Evolutionary conservation across 164 flowering plant species (phyloP).

Genomic region (Buxus sempervirens): DNA sequence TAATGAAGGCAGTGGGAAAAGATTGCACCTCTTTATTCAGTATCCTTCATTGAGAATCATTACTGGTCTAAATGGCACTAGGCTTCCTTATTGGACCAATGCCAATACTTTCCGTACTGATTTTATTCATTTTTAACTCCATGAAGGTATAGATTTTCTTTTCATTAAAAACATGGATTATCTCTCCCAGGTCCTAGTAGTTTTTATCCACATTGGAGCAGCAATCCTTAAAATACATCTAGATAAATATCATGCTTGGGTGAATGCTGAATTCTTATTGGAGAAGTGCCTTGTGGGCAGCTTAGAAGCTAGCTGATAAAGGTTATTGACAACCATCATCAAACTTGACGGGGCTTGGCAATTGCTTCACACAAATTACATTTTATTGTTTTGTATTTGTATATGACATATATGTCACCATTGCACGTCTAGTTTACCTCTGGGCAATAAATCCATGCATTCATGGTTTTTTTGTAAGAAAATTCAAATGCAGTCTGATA

Average conservation of each 20-base stretch:
- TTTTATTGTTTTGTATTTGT: not conserved
- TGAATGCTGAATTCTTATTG: conserved; percentile 78
- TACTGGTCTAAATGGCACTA: no score
- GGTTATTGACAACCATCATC: not conserved
- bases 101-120: not conserved
- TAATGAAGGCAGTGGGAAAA: conserved; percentile 92
- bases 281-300: conserved; percentile 93
- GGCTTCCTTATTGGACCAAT: not conserved
- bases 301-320: conserved; percentile 50
- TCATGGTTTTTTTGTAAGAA: no score
- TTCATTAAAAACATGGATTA: no score
- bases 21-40: conserved; percentile 93
- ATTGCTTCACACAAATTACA: not conserved
- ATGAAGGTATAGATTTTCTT: not conserved
- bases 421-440: no score
- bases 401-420: not conserved
- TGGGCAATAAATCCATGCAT: no score
- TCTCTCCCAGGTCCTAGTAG: no score
- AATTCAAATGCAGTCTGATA: not conserved
- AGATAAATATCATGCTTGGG: conserved; percentile 99
- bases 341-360: not conserved
- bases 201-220: not conserved
- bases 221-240: conserved; percentile 30
- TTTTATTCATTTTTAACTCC: not conserved
- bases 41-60: conserved; percentile 57